Evolutionary conservation across 352 stramenopile species (phyloP), one percentile per base, ranked within the genome.

Genomic region (Elongisporangium senticosum): DNA sequence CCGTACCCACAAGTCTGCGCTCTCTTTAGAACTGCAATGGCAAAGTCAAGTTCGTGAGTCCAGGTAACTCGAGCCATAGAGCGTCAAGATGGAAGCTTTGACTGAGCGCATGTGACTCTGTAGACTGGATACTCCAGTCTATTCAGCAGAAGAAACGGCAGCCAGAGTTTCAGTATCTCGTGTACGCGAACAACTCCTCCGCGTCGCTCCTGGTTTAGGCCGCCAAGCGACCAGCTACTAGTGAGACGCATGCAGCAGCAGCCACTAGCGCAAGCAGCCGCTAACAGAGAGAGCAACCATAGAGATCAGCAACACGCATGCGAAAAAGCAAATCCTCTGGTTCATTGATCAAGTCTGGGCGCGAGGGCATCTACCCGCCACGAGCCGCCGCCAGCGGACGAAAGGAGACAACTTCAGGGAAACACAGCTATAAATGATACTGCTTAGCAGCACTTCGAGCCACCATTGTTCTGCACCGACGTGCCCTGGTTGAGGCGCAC

Each of bases 401-500:
- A 11, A 43, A 43, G 33, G 33, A 43, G 10, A 43, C 33, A 43
- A 43, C 33, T 43, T 43, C 33, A 43, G 66, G 51, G 56, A 33
- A 60, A 67, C 73, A 69, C 67, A 71, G 68, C 67, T 69, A 75
- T 66, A 74, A 71, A 79, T 74, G 56, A 76, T 60, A 67, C 28
- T 60, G 64, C 59, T 89, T 93, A 95, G 75, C 86, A 95, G 80
- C 86, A 95, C 67, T 87, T 86, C 50, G 73, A 84, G 49, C 79
- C 79, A 65, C 73, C 74, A 66, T 78, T 92, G 63, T 73, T 71
- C 65, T 73, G 68, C 63, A 95, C 77, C 64, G 81, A 64, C 62
- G 82, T 67, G 51, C 83, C 83, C 11, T 79, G 68, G 24, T 71
- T 84, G 48, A 95, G 72, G 61, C 74, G 77, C 24, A 91, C 70